Evolutionary conservation across 345 rosid species (phyloP), one percentile per base, ranked within the genome.

Genomic region (Pseudoturritis turrita): DNA sequence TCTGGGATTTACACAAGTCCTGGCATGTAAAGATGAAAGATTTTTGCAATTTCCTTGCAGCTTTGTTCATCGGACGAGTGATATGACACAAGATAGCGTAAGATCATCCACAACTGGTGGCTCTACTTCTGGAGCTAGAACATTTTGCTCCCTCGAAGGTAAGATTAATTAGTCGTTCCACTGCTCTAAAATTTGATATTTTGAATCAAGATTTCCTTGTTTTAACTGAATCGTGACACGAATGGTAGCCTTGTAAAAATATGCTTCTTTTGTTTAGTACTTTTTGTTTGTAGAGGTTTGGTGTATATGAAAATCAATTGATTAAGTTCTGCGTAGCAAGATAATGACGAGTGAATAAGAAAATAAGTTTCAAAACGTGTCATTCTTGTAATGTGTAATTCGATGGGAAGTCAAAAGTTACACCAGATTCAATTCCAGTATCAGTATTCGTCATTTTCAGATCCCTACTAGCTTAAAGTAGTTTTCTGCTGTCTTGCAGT

Each of bases 91-190:
- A 74, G 72, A 46, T 80, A 76, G 28, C 72, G 73, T 77, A 71
- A 79, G 82, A 44, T 46, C 81, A 57, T 77, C 89, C 9, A 74
- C 82, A 21, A 70, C 62, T 89, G 85, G 77, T 82, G 85, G 83
- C 71, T 70, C 80, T 45, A 47, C 68, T 57, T 77, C 79, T 83
- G 88, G 88, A 79, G 84, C 78, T 85, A 81, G 87, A 81, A 79
- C 87, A n/a, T 88, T 78, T 79, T 91, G 89, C 82, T 80, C 86
- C 70, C 58, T 72, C 1, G 60, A 80, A 81, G 97, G 97, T 94
- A 84, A 62, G 80, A 69, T 26, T 57, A 50, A 26, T 62, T 46
- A 46, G 11, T 69, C 61, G 0, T 58, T 67, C 41, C 4, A 2
- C 36, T 53, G 63, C 70, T 78, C 15, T 58, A 37, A 12, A 5